These are phyloP conservation scores for Brasenia schreberi DNA, from an alignment of 164 flowering plant genomes.

Conservation along the genomic window DNA sequence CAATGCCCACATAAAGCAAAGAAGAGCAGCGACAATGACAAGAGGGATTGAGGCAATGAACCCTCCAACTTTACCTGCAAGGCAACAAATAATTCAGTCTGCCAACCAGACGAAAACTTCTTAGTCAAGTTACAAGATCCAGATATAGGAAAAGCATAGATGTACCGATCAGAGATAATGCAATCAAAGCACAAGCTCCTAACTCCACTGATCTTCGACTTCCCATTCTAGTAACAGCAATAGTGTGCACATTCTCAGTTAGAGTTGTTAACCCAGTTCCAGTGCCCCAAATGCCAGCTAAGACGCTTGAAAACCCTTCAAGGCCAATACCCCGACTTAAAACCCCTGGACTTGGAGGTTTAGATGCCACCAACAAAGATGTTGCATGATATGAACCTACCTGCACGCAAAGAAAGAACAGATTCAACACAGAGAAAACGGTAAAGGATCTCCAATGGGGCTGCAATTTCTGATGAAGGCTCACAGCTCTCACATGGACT, in stretches of 20 bases:
- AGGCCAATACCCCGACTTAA: conserved; percentile 90
- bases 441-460: not conserved
- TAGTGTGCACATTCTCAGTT: conserved; percentile 96
- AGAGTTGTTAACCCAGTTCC: conserved; percentile 90
- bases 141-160: not conserved
- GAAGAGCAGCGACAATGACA: conserved; percentile 90
- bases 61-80: conserved; percentile 94
- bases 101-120: not conserved
- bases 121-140: not conserved
- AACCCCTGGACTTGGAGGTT: conserved; percentile 94
- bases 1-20: conserved; percentile 99
- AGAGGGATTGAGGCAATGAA: conserved; percentile 90
- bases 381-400: conserved; percentile 99
- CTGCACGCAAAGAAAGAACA: conserved; percentile 16
- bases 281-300: conserved; percentile 99
- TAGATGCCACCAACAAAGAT: conserved; percentile 86
- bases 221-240: conserved; percentile 98
- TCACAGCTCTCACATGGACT: not conserved
- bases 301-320: conserved; percentile 79
- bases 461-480: not conserved
- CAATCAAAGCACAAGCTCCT: conserved; percentile 71
- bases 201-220: conserved; percentile 91
- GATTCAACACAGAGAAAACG: not conserved
- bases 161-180: conserved; percentile 83
- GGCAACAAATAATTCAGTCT: not conserved